Conservation (phyloP, 192 early-diverging fungal species). For the Gamsiella multidivaricata region DNA sequence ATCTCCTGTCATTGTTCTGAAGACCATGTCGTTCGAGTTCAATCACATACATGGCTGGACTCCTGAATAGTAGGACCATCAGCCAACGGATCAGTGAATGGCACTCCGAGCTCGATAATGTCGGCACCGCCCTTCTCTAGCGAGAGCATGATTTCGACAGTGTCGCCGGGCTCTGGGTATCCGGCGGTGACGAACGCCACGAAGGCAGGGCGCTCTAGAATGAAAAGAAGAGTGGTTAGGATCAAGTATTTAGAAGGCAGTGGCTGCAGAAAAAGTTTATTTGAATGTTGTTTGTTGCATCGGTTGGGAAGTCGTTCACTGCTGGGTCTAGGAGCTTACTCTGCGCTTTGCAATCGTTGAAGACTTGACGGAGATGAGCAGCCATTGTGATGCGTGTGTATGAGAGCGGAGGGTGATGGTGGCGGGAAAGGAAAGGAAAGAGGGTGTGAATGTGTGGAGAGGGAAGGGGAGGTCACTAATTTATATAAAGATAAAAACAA, state of each 20-base stretch:
- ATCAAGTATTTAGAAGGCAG: neutral
- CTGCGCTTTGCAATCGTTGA: constrained; percentile 53
- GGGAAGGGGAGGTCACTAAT: neutral
- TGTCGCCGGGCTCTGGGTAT: constrained; percentile 82
- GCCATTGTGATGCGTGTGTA: constrained; percentile 44
- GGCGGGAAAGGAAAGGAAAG: neutral
- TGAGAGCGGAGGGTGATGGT: neutral
- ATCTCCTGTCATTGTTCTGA: no score
- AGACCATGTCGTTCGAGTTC: no score
- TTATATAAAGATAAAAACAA: no score
- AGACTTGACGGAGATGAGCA: constrained; percentile 54
- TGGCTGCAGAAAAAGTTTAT: neutral
- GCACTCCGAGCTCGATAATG: constrained; percentile 96
- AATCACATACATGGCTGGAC: constrained; percentile 79
- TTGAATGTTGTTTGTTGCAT: neutral
- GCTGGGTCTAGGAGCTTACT: constrained; percentile 47
- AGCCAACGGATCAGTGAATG: constrained; percentile 97
- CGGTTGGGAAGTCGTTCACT: no score
- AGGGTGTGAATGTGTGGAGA: neutral
- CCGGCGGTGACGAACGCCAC: constrained; percentile 96
- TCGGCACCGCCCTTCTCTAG: constrained; percentile 93
- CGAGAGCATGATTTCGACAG: constrained; percentile 87
- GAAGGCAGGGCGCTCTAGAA: constrained; percentile 82
- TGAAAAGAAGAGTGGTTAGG: neutral
- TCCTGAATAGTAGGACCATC: constrained; percentile 98